Evolutionary conservation across 2,329 filamentous ascomycete genomes (phyloP).

Genomic region (Parastagonospora nodorum): DNA sequence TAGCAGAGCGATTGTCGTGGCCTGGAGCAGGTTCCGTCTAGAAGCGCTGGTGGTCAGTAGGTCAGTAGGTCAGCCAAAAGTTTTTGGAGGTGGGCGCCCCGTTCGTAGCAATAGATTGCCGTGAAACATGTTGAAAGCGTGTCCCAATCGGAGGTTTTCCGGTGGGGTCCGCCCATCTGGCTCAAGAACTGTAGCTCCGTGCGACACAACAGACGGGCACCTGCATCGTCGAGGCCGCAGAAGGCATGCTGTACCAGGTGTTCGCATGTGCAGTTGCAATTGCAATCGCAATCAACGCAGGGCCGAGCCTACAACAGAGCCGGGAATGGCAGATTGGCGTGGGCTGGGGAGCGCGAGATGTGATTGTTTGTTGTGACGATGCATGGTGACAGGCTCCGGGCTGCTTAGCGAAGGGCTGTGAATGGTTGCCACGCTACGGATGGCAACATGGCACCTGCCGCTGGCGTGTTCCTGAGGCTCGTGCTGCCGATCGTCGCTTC

Average conservation of each 20-base stretch:
- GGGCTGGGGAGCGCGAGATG: background rate
- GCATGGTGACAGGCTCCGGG: constrained; percentile 6
- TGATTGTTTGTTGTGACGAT: constrained; percentile 18
- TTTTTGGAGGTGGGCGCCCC: too few species aligned
- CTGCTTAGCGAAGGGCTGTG: constrained; percentile 13
- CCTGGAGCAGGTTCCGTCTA: background rate
- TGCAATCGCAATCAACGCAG: background rate
- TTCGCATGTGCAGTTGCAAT: background rate
- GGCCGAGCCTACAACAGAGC: too few species aligned
- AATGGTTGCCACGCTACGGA: constrained; percentile 7
- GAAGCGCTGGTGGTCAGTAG: constrained; percentile 14
- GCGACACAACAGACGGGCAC: constrained; percentile 6
- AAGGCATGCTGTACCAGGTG: background rate
- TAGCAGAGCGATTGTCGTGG: too few species aligned
- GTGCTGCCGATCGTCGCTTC: constrained; percentile 19
- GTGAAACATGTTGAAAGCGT: background rate
- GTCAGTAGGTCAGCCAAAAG: background rate
- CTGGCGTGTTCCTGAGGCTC: constrained; percentile 16
- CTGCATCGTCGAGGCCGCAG: constrained; percentile 2
- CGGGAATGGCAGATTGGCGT: background rate
- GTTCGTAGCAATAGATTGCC: too few species aligned
- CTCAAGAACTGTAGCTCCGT: constrained; percentile 4
- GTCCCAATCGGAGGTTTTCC: background rate
- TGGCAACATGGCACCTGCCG: background rate
- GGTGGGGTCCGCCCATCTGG: background rate